Percentiles rank a stretch among this genome's conserved stretches.
phyloP scores from a whole-genome alignment of 2,329 filamentous ascomycete genomes.

The Lasiodiplodia gonubiensis region DNA sequence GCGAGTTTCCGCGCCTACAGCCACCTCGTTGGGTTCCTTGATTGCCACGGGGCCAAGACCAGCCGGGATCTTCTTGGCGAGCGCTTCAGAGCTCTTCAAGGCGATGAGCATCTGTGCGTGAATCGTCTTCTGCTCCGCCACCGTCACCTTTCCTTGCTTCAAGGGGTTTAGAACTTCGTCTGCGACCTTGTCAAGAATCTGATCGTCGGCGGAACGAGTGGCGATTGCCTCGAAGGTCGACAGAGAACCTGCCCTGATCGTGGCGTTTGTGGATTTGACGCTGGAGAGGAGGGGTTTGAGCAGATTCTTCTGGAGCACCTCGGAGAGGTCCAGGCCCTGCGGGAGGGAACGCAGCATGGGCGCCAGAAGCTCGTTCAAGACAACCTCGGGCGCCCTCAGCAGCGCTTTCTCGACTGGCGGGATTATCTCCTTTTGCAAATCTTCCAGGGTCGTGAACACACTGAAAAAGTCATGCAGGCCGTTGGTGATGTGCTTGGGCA shows the following conservation, averaged over 20 bases:
- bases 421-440: conserved; percentile 76
- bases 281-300: conserved; percentile 89
- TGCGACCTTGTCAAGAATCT: conserved; percentile 68
- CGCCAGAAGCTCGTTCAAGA: conserved; percentile 78
- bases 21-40: conserved; percentile 89
- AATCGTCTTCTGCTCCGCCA: conserved; percentile 81
- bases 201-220: conserved; percentile 62
- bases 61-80: conserved; percentile 70
- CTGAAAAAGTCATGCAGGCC: conserved; percentile 83
- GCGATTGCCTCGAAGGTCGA: conserved; percentile 76
- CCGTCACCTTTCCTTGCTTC: conserved; percentile 81
- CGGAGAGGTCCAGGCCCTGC: conserved; percentile 74
- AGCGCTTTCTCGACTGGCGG: conserved; percentile 88
- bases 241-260: conserved; percentile 76
- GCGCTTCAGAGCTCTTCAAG: conserved; percentile 64
- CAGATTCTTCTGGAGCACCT: conserved; percentile 71
- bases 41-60: conserved; percentile 71
- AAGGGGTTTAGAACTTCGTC: conserved; percentile 81
- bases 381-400: conserved; percentile 85
- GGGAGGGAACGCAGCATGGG: conserved; percentile 75
- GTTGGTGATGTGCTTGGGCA: conserved; percentile 74
- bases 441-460: conserved; percentile 73
- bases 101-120: conserved; percentile 80
- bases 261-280: conserved; percentile 84
- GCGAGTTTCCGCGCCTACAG: conserved; percentile 75